Base-by-base conservation (phyloP, 2,329 filamentous ascomycete genomes). In the Fusarium tricinctum region DNA sequence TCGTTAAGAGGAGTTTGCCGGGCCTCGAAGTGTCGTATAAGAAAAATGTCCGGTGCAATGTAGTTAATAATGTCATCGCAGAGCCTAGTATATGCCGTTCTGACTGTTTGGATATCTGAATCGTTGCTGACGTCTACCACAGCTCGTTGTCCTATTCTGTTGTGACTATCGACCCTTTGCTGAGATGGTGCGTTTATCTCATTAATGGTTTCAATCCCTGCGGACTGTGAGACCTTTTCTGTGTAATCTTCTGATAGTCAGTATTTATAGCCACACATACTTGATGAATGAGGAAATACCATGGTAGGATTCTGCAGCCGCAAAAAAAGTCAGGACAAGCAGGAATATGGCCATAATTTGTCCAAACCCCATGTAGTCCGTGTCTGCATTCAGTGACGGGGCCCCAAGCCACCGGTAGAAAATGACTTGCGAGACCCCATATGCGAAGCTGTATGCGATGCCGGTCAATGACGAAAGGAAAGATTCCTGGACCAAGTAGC, bases 331-430 rank as follows among this genome's bases (percentile, higher is more conserved):
- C n/a, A 53, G 40, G 2, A 13, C 40, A 5, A 53, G 28, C 20
- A 53, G 50, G 12, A 53, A 45, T 7, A 53, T 6, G 20, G 50
- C 19, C 28, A 53, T 44, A 9, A 53, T 23, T 32, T 53, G 50
- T 13, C 50, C 50, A 17, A 53, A 53, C 3, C 20, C 22, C 40
- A 53, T 53, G 3, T 45, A 2, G 5, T 20, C 23, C 17, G 50
- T 8, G 6, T 30, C 50, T 15, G 9, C 2, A 2, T 3, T 15
- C 19, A 53, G 40, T 2, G 5, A 2, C 6, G 40, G 39, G 17
- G 28, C 40, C 14, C 12, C 13, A 6, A 13, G 26, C 40, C 43
- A 45, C 4, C 43, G 43, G 12, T 45, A 45, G 12, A 45, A 7
- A 10, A n/a, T 10, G 17, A 45, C 14, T 45, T 45, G 43, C 6